phyloP scores from a whole-genome alignment of 1,284 basidiomycete genomes.

The Sporisorium reilianum region DNA sequence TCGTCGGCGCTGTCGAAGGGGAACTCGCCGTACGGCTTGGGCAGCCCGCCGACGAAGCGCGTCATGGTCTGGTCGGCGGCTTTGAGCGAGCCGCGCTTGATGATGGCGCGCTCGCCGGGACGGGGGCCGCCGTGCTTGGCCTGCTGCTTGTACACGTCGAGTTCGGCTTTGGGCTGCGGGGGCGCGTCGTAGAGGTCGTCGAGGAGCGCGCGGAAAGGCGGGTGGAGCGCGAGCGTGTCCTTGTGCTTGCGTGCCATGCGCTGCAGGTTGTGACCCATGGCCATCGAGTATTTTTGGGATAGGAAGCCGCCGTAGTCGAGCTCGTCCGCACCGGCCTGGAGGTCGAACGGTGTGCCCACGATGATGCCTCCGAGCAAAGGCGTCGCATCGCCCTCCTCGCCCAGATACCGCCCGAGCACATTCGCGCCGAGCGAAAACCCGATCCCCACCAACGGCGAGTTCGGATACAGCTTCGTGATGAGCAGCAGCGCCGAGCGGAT shows the following conservation, averaged over 20 bases:
- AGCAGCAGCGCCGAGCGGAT: constrained; percentile 83
- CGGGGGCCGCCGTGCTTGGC: constrained; percentile 41
- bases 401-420: constrained; percentile 89
- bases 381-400: constrained; percentile 82
- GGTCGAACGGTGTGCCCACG: constrained; percentile 85
- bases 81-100: constrained; percentile 63
- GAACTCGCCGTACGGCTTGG: constrained; percentile 56
- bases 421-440: constrained; percentile 96
- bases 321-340: constrained; percentile 72
- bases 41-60: constrained; percentile 80
- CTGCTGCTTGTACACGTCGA: constrained; percentile 46
- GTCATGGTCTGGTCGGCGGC: constrained; percentile 76
- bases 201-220: constrained; percentile 50
- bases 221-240: constrained; percentile 57
- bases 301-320: constrained; percentile 74
- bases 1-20: constrained; percentile 75
- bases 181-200: constrained; percentile 51
- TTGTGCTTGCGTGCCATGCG: constrained; percentile 53
- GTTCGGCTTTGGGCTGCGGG: constrained; percentile 39
- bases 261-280: constrained; percentile 83
- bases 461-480: constrained; percentile 80
- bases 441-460: constrained; percentile 84
- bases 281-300: constrained; percentile 81
- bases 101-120: constrained; percentile 27
- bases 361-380: constrained; percentile 79